These are phyloP conservation scores for Serendipita sp. DNA, from an alignment of 768 basidiomycete genomes.

Conservation along the genomic window DNA sequence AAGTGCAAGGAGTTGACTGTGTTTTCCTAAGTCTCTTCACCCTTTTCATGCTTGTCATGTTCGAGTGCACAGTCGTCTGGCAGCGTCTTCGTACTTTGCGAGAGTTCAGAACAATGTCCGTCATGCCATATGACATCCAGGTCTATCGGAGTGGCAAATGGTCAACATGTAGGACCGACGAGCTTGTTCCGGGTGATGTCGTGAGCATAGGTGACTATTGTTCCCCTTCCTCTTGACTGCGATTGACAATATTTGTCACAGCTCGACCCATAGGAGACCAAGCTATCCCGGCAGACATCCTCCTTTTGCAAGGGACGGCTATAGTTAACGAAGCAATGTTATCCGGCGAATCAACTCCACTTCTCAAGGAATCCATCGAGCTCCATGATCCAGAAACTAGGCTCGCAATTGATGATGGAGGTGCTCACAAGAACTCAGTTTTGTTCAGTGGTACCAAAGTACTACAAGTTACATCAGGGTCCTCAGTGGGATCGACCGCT, in stretches of 20 bases:
- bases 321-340: conserved; percentile 99
- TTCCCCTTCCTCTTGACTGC: conserved; percentile 8
- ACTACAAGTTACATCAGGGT: conserved; percentile 48
- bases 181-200: conserved; percentile 81
- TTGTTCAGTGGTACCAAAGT: conserved; percentile 97
- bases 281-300: conserved; percentile 79
- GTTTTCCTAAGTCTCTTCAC: conserved; percentile 53
- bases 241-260: conserved; percentile 14
- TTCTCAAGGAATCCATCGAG: conserved; percentile 89
- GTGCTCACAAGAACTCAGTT: conserved; percentile 69
- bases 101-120: conserved; percentile 94
- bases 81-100: conserved; percentile 91
- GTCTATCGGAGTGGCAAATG: conserved; percentile 69
- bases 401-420: conserved; percentile 60
- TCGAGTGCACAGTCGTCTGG: conserved; percentile 98
- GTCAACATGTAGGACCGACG: conserved; percentile 65
- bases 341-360: conserved; percentile 92
- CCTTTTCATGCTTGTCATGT: conserved; percentile 93
- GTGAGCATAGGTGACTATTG: conserved; percentile 53
- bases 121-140: conserved; percentile 76
- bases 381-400: conserved; percentile 56
- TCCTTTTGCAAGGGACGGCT: conserved; percentile 79
- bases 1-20: background rate
- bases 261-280: conserved; percentile 63
- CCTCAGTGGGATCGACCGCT: background rate